These are phyloP conservation scores for Fusarium sterilihyphosum DNA, from an alignment of 2,329 filamentous ascomycete species.

Conservation along the genomic window DNA sequence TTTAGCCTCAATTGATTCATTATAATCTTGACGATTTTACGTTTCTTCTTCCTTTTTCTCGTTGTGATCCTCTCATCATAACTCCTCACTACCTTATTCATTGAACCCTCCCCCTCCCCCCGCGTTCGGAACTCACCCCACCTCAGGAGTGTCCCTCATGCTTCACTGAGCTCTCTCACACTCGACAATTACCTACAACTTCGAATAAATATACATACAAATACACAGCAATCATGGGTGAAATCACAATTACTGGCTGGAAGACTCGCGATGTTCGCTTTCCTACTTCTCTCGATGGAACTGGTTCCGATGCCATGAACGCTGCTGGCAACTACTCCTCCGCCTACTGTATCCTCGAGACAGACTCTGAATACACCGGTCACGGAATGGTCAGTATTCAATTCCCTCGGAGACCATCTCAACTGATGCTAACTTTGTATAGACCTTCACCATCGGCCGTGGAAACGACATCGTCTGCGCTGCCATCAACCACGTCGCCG, in stretches of 20 bases:
- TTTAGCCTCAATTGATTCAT: constrained; percentile 25
- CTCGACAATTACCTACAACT: background rate
- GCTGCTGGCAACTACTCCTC: constrained; percentile 91
- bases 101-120: constrained; percentile 32
- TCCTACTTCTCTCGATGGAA: constrained; percentile 93
- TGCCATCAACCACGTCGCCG: constrained; percentile 81
- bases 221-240: constrained; percentile 42
- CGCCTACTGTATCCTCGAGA: constrained; percentile 92
- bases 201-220: background rate
- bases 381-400: constrained; percentile 75
- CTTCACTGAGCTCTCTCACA: constrained; percentile 16
- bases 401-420: background rate
- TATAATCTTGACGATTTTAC: background rate
- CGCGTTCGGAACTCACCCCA: constrained; percentile 37
- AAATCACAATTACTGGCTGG: constrained; percentile 78
- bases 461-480: constrained; percentile 93
- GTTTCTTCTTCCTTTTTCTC: background rate
- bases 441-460: constrained; percentile 85
- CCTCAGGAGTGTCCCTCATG: constrained; percentile 20
- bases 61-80: constrained; percentile 6
- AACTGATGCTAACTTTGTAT: constrained; percentile 1
- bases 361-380: constrained; percentile 75
- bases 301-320: constrained; percentile 98
- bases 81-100: background rate
- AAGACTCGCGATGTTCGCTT: constrained; percentile 79